Percentiles rank a stretch among this genome's conserved stretches.
Conservation (phyloP, 1,284 basidiomycete genomes). For the Apiotrichum porosum region DNA sequence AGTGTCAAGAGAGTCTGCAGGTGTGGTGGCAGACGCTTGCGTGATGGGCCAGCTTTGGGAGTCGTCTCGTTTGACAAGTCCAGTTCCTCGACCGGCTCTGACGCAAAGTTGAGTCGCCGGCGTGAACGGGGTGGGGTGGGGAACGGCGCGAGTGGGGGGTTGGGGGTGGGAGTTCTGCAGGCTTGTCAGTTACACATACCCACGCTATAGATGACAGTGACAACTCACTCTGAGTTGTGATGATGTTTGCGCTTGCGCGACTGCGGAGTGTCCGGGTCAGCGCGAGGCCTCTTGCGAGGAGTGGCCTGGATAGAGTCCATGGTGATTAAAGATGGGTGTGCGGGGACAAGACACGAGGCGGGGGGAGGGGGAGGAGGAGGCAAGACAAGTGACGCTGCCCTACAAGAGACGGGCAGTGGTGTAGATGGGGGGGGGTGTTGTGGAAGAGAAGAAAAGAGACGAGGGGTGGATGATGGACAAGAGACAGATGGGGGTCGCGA, state of each 20-base stretch:
- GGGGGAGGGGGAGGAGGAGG: background rate
- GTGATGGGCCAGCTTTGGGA: background rate
- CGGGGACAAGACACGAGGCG: background rate
- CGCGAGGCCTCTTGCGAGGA: constrained; percentile 5
- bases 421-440: too few species aligned
- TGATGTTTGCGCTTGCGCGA: background rate
- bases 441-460: background rate
- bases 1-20: constrained; percentile 42
- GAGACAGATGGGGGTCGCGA: background rate
- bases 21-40: constrained; percentile 34
- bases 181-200: too few species aligned
- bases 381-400: too few species aligned
- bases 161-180: constrained; percentile 1
- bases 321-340: background rate
- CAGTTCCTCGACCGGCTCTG: background rate
- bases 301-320: constrained; percentile 5
- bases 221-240: background rate
- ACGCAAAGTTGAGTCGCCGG: background rate
- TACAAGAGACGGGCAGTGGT: too few species aligned
- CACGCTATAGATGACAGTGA: background rate
- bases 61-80: too few species aligned
- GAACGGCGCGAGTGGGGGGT: constrained; percentile 6
- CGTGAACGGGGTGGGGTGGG: constrained; percentile 6
- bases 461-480: background rate
- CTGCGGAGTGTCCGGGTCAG: background rate